These are phyloP conservation scores for Vishniacozyma victoriae DNA, from an alignment of 768 basidiomycete species.

Conservation along the genomic window DNA sequence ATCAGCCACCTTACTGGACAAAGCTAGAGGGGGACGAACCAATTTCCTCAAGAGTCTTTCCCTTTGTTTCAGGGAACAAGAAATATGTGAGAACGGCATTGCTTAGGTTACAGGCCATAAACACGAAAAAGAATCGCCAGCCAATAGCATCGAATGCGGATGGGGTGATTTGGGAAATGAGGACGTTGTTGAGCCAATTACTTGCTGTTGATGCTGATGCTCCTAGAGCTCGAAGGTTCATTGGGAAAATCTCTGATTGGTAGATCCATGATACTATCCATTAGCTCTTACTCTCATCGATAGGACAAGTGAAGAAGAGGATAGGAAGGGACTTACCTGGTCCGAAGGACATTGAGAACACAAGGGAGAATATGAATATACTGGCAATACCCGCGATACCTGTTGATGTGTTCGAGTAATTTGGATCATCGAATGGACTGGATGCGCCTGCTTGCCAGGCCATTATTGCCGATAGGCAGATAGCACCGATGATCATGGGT, in stretches of 20 bases:
- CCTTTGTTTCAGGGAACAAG: constrained; percentile 56
- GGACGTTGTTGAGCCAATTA: neutral
- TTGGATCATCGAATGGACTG: constrained; percentile 14
- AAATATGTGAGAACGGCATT: constrained; percentile 86
- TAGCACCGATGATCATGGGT: constrained; percentile 58
- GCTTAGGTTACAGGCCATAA: constrained; percentile 79
- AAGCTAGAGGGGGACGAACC: too few species aligned
- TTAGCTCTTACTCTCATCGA: too few species aligned
- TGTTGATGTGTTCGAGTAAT: constrained; percentile 32
- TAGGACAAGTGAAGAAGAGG: too few species aligned
- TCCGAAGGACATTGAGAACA: constrained; percentile 25
- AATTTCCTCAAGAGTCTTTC: constrained; percentile 55
- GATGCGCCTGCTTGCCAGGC: constrained; percentile 17
- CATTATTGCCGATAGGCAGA: constrained; percentile 52
- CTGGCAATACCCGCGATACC: constrained; percentile 58
- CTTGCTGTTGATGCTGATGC: neutral
- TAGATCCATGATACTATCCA: too few species aligned
- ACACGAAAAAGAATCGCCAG: neutral
- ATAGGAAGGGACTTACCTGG: too few species aligned
- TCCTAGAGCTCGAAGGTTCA: neutral
- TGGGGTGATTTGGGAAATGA: constrained; percentile 10
- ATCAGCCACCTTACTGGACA: too few species aligned
- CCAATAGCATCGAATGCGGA: neutral
- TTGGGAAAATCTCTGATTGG: constrained; percentile 2
- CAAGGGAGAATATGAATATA: constrained; percentile 51